Percentiles rank a stretch among this genome's conserved stretches.
These are phyloP conservation scores for Onygena corvina DNA, from an alignment of 2,329 filamentous ascomycete genomes.

Conservation along the genomic window DNA sequence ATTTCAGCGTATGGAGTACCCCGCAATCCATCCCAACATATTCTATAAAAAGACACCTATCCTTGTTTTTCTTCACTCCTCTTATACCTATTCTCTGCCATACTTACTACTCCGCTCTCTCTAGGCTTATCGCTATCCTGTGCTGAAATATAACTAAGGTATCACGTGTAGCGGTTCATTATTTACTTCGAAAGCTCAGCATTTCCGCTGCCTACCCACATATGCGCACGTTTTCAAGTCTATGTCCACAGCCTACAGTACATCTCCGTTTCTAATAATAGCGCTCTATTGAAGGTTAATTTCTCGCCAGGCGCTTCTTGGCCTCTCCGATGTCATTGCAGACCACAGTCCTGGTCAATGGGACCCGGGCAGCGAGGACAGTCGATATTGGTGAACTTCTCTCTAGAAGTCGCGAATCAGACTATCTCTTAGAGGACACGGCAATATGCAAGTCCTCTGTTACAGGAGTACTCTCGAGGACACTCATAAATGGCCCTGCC, in stretches of 20 bases:
- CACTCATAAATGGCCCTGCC: slow-evolving; percentile 62
- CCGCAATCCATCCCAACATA: not conserved
- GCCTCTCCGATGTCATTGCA: slow-evolving; percentile 15
- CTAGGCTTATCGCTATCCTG: not conserved
- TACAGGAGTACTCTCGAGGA: slow-evolving; percentile 66
- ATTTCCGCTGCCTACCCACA: too few species aligned
- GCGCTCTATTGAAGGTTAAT: too few species aligned
- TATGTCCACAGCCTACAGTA: not conserved
- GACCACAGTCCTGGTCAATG: slow-evolving; percentile 15
- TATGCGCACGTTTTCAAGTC: not conserved
- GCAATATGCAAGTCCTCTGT: slow-evolving; percentile 36
- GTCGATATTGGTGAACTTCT: slow-evolving; percentile 16
- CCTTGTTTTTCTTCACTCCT: not conserved
- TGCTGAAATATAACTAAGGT: not conserved
- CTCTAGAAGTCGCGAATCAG: slow-evolving; percentile 12
- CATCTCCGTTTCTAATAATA: too few species aligned
- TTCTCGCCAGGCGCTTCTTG: not conserved
- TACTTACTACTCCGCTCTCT: not conserved
- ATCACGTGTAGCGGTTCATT: not conserved
- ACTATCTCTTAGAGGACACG: slow-evolving; percentile 14
- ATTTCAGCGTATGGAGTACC: slow-evolving; percentile 1
- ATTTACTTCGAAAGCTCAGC: not conserved
- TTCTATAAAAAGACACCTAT: not conserved
- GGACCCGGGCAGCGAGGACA: slow-evolving; percentile 14
- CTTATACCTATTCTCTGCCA: not conserved